Evolutionary conservation across 2,329 filamentous ascomycete genomes (phyloP).

Genomic region (Diaporthe amygdali): DNA sequence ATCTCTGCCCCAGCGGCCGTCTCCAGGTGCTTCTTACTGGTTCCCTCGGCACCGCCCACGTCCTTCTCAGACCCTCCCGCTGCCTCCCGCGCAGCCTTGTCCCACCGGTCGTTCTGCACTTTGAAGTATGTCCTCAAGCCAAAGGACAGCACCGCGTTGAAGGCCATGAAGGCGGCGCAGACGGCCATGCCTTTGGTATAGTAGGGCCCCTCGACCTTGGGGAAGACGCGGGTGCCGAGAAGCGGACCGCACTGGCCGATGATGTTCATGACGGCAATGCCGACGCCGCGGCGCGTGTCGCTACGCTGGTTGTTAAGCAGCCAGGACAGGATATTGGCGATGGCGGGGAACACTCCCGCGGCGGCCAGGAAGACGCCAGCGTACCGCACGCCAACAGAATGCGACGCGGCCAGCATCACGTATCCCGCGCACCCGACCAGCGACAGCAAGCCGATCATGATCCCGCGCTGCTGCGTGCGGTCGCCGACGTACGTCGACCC

Average conservation of each 20-base stretch:
- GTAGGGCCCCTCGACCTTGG: slow-evolving; percentile 42
- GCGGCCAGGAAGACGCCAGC: slow-evolving; percentile 52
- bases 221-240: slow-evolving; percentile 69
- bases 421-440: slow-evolving; percentile 67
- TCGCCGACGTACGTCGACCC: slow-evolving; percentile 69
- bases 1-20: not conserved
- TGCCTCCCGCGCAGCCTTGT: slow-evolving; percentile 33
- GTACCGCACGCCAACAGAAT: slow-evolving; percentile 48
- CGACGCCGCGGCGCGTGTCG: slow-evolving; percentile 68
- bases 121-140: slow-evolving; percentile 38
- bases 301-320: slow-evolving; percentile 72
- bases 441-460: slow-evolving; percentile 62
- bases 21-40: not conserved
- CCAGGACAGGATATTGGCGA: slow-evolving; percentile 74
- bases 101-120: slow-evolving; percentile 39
- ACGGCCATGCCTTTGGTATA: slow-evolving; percentile 45
- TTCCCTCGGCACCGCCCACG: not conserved
- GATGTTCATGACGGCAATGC: slow-evolving; percentile 66
- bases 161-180: slow-evolving; percentile 47
- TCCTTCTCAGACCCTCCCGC: not conserved
- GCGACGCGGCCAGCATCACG: slow-evolving; percentile 64
- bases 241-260: slow-evolving; percentile 68
- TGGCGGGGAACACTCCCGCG: slow-evolving; percentile 63
- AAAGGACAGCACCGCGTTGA: slow-evolving; percentile 43
- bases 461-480: slow-evolving; percentile 65